Evolutionary conservation across 1,284 basidiomycete genomes (phyloP).

Genomic region (Schizophyllum amplum): DNA sequence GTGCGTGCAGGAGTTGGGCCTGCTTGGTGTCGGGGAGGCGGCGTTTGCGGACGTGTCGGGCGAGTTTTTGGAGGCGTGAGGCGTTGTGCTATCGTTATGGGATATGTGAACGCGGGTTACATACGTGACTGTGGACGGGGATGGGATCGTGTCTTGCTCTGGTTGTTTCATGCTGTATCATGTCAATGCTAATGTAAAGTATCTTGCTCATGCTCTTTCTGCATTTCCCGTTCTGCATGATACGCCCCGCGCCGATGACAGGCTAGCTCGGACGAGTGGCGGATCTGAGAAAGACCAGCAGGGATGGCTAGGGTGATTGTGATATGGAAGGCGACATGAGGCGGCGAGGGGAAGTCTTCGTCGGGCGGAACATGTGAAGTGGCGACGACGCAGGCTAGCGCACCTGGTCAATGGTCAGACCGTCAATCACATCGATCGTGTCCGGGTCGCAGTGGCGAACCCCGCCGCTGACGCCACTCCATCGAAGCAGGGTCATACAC

Average conservation of each 20-base stretch:
- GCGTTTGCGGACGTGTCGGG: constrained; percentile 72
- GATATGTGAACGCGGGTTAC: neutral
- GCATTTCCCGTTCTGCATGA: no score
- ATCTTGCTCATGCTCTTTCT: no score
- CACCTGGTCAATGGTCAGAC: neutral
- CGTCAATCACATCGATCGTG: neutral
- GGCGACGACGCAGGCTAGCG: neutral
- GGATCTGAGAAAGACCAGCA: no score
- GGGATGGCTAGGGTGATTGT: no score
- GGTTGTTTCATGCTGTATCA: neutral
- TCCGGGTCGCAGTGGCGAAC: no score
- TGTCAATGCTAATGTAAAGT: neutral
- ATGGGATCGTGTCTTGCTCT: neutral
- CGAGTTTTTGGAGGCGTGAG: constrained; percentile 47
- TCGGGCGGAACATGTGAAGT: neutral
- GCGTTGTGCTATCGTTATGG: neutral
- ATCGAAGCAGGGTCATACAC: neutral
- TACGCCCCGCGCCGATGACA: no score
- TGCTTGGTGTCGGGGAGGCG: constrained; percentile 62
- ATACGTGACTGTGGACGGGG: neutral
- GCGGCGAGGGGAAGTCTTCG: no score
- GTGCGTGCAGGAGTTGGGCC: constrained; percentile 57
- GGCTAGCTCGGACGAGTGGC: no score
- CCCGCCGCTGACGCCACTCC: neutral
- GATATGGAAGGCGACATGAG: no score